Evolutionary conservation across 2,329 filamentous ascomycete genomes (phyloP).

Genomic region (Nemania sp.): DNA sequence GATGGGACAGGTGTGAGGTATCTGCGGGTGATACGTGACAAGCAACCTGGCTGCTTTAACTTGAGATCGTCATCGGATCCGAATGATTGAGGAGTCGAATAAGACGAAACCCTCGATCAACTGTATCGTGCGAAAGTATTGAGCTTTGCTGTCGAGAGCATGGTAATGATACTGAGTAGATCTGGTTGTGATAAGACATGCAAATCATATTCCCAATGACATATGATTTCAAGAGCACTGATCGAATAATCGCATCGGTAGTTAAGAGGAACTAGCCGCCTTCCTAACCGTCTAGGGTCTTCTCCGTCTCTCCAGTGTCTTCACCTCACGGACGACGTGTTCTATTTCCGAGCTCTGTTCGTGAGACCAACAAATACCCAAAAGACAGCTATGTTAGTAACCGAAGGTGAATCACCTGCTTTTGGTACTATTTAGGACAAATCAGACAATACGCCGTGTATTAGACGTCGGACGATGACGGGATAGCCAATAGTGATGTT

Average conservation of each 20-base stretch:
- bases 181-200: not conserved
- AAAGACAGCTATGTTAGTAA: not conserved
- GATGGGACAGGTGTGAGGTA: not conserved
- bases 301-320: not conserved
- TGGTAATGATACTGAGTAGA: not conserved
- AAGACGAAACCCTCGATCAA: not conserved
- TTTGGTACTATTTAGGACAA: not conserved
- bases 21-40: not conserved
- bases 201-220: not conserved
- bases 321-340: not conserved
- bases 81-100: not conserved
- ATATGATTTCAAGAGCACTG: not conserved
- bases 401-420: not conserved
- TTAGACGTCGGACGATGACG: constrained; percentile 10
- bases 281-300: not conserved
- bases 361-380: not conserved
- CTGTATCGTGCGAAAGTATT: not conserved
- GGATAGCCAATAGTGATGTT: not conserved
- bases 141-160: not conserved
- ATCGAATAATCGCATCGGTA: not conserved
- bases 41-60: not conserved
- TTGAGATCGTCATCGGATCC: not conserved
- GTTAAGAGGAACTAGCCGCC: not conserved
- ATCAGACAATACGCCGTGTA: constrained; percentile 6
- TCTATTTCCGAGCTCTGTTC: not conserved